A percentile compares a stretch with the other conserved stretches of the same genome.
Evolutionary conservation across 345 rosid genomes (phyloP).

Genomic region (Arabidopsis thaliana): TAIR10.1 NC_003075.7:16862501-16863000

Average conservation of each 20-base stretch:
- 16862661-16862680: neutral
- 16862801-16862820: conserved; percentile 14
- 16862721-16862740: neutral
- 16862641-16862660: neutral
- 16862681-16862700: no score
- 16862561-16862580: conserved; percentile 38
- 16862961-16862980: conserved; percentile 29
- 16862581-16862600: conserved; percentile 12
- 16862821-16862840: neutral
- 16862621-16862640: no score
- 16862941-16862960: conserved; percentile 33
- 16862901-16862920: conserved; percentile 10
- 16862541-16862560: conserved; percentile 38
- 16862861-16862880: conserved; percentile 11
- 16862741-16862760: conserved; percentile 25
- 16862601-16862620: no score
- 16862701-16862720: neutral
- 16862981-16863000: conserved; percentile 17
- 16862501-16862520: conserved; percentile 25
- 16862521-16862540: conserved; percentile 22
- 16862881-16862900: neutral
- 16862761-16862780: conserved; percentile 8
- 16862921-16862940: conserved; percentile 34
- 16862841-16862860: neutral
- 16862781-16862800: conserved; percentile 29